A percentile compares a stretch with the other conserved stretches of the same genome.
phyloP scores from a whole-genome alignment of 208 protist species.

The Leishmania arabica region DNA sequence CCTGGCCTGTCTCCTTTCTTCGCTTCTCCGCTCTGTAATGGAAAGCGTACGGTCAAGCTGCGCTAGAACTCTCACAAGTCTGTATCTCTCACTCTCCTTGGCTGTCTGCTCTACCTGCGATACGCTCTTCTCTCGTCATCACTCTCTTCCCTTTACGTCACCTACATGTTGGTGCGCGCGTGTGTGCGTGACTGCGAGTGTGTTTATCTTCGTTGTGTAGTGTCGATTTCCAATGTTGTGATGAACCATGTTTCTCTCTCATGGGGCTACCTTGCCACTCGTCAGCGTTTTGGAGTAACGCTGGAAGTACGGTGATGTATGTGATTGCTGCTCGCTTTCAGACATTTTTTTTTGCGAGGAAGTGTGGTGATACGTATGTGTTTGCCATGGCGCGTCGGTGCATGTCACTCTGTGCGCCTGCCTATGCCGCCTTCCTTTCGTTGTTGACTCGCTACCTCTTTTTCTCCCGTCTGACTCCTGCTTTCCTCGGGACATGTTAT shows the following conservation, averaged over 20 bases:
- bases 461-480: no score
- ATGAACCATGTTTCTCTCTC: background rate
- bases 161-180: background rate
- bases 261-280: background rate
- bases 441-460: no score
- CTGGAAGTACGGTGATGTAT: background rate
- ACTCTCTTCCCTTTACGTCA: background rate
- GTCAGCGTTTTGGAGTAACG: background rate
- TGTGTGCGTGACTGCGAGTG: background rate
- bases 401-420: no score
- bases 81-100: background rate
- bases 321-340: background rate
- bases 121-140: background rate
- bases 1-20: background rate
- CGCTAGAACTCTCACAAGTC: background rate
- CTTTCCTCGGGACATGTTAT: no score
- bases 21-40: background rate
- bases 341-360: no score
- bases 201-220: background rate
- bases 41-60: background rate
- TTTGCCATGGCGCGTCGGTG: no score
- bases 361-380: no score
- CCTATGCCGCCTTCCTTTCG: no score
- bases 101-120: background rate
- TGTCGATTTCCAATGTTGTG: background rate